Base-by-base conservation (phyloP, 2,329 filamentous ascomycete genomes). In the Ophiostoma ulmi region DNA sequence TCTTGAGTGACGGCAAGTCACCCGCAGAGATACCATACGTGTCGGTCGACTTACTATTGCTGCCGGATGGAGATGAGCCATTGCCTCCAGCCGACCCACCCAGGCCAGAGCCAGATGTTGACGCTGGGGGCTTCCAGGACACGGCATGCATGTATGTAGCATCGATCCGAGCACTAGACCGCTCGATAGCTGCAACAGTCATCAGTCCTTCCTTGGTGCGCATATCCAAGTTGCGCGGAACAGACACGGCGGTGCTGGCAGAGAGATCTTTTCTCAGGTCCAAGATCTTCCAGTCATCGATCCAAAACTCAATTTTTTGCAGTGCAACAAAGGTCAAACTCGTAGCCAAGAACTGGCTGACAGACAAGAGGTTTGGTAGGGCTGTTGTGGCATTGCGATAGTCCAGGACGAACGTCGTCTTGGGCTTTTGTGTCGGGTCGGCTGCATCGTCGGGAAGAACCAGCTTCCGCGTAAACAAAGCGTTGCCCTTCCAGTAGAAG, bases 401-500 rank as follows among this genome's bases (percentile, higher is more conserved):
- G 77, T 98, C 94, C 66, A 99, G 85, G 66, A 97, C 89, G 78
- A 99, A 99, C n/a, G 90, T 91, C 1, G 96, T 99, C 75, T 94
- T 87, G 41, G 83, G 83, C 70, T 66, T 63, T 85, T 90, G 20
- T 84, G 81, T 76, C 93, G 85, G 35, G 87, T 87, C 38, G 22
- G 55, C 55, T 3, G 55, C 41, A 65, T 87, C 71, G 17, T 72
- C 83, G 1, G 91, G 88, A 8, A 97, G 81, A 74, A 89, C 88
- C 31, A 95, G 85, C 75, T 93, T 92, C 76, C 94, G 91, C 35
- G 96, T 99, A 78, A 97, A 98, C 1, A 99, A 85, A 5, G 93
- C 92, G 79, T 98, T 98, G n/a, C 91, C 94, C 79, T 97, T 98
- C 96, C 95, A 99, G 82, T 97, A 99, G 78, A 99, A 99, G 0